Percentiles rank a stretch among this genome's conserved stretches.
These are phyloP conservation scores for Oropetium thomaeum DNA, from an alignment of 176 grass and related monocot genomes.

Conservation along the genomic window DNA sequence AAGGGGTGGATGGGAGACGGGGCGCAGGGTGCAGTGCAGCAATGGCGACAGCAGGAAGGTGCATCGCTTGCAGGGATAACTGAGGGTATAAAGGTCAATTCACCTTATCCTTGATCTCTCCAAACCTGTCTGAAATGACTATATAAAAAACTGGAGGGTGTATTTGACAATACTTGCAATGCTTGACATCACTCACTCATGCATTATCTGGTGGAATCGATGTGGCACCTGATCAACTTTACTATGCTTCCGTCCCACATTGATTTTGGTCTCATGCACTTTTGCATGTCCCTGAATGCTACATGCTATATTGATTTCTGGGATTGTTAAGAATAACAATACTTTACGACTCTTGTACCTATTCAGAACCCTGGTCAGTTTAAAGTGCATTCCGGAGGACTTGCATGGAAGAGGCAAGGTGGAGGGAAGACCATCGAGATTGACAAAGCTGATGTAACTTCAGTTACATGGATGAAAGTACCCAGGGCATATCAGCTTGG, in stretches of 20 bases:
- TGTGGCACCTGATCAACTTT: neutral
- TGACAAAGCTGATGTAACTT: constrained; percentile 69
- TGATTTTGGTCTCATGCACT: neutral
- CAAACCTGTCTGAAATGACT: too few relatives aligned
- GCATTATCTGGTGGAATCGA: constrained; percentile 1
- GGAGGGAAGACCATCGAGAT: constrained; percentile 80
- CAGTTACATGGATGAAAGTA: constrained; percentile 83
- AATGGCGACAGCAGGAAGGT: too few relatives aligned
- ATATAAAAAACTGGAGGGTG: too few relatives aligned
- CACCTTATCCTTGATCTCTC: too few relatives aligned
- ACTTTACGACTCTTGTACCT: constrained; percentile 12
- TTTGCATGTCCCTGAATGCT: neutral
- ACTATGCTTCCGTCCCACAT: neutral
- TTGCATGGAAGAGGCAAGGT: constrained; percentile 82
- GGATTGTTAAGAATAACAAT: neutral
- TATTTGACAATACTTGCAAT: neutral
- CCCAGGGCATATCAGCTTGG: constrained; percentile 70
- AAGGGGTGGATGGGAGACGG: too few relatives aligned
- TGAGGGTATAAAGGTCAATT: too few relatives aligned
- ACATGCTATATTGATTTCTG: constrained; percentile 10
- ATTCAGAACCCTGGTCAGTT: constrained; percentile 78
- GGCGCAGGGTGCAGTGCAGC: too few relatives aligned
- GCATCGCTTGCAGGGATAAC: too few relatives aligned
- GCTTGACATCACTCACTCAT: neutral
- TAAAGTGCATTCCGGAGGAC: constrained; percentile 69